These are phyloP conservation scores for Musa troglodytarum DNA, from an alignment of 176 grass and related monocot genomes.

Conservation along the genomic window DNA sequence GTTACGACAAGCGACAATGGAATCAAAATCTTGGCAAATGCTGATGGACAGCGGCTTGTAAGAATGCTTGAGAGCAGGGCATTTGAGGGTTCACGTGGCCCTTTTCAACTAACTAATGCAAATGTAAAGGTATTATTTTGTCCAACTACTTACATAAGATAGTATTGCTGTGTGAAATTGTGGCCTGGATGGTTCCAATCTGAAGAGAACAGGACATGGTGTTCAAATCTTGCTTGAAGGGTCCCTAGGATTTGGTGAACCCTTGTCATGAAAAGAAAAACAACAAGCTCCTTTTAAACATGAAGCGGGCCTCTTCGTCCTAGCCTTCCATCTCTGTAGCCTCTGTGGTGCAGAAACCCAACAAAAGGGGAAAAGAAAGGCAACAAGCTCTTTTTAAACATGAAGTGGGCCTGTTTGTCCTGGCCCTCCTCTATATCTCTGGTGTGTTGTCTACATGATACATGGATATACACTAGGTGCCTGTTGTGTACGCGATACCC, in stretches of 20 bases:
- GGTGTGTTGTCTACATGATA: no score
- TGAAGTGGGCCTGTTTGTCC: no score
- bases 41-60: constrained; percentile 76
- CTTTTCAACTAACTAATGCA: constrained; percentile 62
- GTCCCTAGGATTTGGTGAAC: no score
- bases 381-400: no score
- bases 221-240: not conserved
- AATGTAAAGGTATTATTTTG: constrained; percentile 32
- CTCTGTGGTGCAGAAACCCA: no score
- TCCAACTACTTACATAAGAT: not conserved
- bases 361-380: no score
- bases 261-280: no score
- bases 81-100: constrained; percentile 69
- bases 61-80: constrained; percentile 78
- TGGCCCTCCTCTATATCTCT: no score
- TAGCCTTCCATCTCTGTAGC: no score
- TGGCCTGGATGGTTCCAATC: not conserved
- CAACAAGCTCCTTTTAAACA: no score
- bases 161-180: not conserved
- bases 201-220: not conserved
- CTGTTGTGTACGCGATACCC: not conserved
- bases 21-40: constrained; percentile 95
- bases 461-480: no score
- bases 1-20: constrained; percentile 89
- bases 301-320: no score